phyloP scores from a whole-genome alignment of 2,329 filamentous ascomycete genomes.

The Diaporthe caulivora region DNA sequence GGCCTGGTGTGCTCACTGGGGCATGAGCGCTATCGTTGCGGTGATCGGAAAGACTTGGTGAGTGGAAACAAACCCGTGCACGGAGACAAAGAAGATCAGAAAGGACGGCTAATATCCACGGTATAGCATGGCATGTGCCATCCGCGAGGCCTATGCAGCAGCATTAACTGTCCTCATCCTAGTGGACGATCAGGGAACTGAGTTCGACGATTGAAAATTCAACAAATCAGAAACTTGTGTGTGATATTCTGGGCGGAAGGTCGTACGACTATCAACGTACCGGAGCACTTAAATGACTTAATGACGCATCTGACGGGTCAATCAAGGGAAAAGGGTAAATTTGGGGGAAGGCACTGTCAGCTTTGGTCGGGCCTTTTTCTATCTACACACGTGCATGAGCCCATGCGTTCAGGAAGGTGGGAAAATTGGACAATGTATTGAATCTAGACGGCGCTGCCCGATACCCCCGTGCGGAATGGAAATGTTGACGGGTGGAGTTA shows the following conservation, averaged over 20 bases:
- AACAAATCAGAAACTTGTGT: not conserved
- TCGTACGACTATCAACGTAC: not conserved
- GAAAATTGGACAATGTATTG: slow-evolving; percentile 17
- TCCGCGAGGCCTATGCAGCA: slow-evolving; percentile 81
- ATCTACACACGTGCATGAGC: not conserved
- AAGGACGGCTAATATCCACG: slow-evolving; percentile 39
- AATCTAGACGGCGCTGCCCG: slow-evolving; percentile 30
- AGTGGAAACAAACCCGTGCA: slow-evolving; percentile 47
- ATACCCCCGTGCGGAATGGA: slow-evolving; percentile 28
- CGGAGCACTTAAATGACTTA: slow-evolving; percentile 1
- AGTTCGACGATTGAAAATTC: slow-evolving; percentile 51
- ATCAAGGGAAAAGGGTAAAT: not conserved
- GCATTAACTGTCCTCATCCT: slow-evolving; percentile 80
- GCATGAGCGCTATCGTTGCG: slow-evolving; percentile 77
- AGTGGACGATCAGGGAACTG: slow-evolving; percentile 64
- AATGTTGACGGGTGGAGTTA: slow-evolving; percentile 22
- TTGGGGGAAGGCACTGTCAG: not conserved
- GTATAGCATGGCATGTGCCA: slow-evolving; percentile 76
- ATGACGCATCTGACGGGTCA: slow-evolving; percentile 21
- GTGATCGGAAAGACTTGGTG: slow-evolving; percentile 77
- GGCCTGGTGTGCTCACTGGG: slow-evolving; percentile 84
- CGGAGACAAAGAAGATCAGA: not conserved
- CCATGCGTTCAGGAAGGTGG: slow-evolving; percentile 2
- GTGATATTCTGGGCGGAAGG: not conserved
- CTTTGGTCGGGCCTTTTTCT: not conserved